These are phyloP conservation scores for Phytophthora lateralis DNA, from an alignment of 352 stramenopile species.

Conservation along the genomic window DNA sequence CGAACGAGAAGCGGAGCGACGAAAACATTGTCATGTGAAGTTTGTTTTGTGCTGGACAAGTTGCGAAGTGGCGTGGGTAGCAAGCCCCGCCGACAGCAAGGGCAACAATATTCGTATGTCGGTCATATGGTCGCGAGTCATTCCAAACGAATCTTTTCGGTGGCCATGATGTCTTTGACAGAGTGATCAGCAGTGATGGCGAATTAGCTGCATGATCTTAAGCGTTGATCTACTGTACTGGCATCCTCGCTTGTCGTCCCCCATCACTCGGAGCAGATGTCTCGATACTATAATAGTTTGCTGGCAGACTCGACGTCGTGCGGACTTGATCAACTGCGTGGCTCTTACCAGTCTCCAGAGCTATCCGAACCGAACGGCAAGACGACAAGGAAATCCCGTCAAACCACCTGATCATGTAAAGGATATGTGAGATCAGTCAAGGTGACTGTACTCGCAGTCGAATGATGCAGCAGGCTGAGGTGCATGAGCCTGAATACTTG, in stretches of 20 bases:
- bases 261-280: no score
- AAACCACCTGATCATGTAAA: not conserved
- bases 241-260: no score
- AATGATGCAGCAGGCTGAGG: no score
- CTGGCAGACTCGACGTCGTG: not conserved
- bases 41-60: not conserved
- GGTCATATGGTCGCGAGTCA: not conserved
- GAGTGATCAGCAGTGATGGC: no score
- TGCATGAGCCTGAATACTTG: no score
- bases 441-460: not conserved
- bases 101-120: not conserved
- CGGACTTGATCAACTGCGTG: not conserved
- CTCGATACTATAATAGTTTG: no score
- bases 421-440: not conserved
- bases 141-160: slow-evolving; percentile 5
- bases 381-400: not conserved
- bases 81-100: not conserved
- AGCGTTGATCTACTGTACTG: no score
- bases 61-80: not conserved
- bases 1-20: not conserved
- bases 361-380: not conserved
- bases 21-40: slow-evolving; percentile 1
- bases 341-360: not conserved
- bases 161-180: not conserved
- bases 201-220: no score